Percentiles rank a stretch among this genome's conserved stretches.
Evolutionary conservation across 495 filamentous ascomycete genomes (phyloP).

Genomic region (Rusavskia elegans): DNA sequence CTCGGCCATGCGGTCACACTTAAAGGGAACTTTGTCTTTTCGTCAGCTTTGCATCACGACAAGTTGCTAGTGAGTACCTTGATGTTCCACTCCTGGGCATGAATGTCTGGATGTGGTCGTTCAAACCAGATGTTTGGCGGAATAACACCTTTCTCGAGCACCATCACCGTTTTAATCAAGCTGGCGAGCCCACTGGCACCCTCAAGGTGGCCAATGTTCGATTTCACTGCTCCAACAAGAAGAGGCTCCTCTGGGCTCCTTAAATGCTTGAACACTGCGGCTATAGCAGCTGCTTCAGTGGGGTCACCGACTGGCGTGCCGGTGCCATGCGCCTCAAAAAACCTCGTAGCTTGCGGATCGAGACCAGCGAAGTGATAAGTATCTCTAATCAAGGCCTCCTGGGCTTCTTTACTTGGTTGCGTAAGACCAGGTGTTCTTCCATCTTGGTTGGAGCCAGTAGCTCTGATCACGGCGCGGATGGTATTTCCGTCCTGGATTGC

Average conservation of each 20-base stretch:
- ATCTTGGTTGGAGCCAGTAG: conserved; percentile 18
- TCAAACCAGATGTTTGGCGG: conserved; percentile 36
- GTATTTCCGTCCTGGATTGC: conserved; percentile 14
- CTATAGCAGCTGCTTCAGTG: conserved; percentile 24
- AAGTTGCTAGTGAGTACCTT: neutral
- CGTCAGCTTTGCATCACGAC: neutral
- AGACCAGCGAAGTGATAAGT: conserved; percentile 8
- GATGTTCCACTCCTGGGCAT: conserved; percentile 13
- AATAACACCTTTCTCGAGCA: conserved; percentile 30
- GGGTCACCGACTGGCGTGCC: conserved; percentile 35
- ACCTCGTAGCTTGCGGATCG: conserved; percentile 3
- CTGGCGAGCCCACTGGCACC: conserved; percentile 38
- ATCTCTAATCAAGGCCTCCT: conserved; percentile 5
- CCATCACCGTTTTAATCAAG: conserved; percentile 38
- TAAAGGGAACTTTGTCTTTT: neutral
- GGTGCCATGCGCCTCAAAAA: conserved; percentile 28
- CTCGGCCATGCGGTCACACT: neutral
- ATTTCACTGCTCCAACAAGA: conserved; percentile 25
- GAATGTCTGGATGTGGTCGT: conserved; percentile 32
- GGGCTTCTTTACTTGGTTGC: conserved; percentile 13
- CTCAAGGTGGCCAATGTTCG: conserved; percentile 35
- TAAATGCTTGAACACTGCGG: conserved; percentile 7
- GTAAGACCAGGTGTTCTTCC: conserved; percentile 21
- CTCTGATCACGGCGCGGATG: conserved; percentile 21
- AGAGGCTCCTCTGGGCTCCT: conserved; percentile 9